phyloP scores from a whole-genome alignment of 2,329 filamentous ascomycete species.

The Aureobasidium zeae region DNA sequence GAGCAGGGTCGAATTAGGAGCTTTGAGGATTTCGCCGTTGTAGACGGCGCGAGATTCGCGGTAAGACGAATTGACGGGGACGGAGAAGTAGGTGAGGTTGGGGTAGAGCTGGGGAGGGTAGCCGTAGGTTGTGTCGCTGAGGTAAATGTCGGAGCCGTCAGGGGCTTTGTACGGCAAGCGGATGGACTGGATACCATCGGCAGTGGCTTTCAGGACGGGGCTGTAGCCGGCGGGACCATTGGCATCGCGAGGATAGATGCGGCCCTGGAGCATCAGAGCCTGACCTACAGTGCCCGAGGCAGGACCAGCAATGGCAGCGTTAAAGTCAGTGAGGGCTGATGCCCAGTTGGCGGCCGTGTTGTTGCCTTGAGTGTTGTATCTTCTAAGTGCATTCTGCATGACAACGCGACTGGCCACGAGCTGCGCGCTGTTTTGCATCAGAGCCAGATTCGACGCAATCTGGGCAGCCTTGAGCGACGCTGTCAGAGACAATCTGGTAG shows the following conservation, averaged over 20 bases:
- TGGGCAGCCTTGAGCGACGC: conserved; percentile 81
- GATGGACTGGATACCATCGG: conserved; percentile 36
- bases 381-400: conserved; percentile 43
- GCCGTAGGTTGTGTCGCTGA: conserved; percentile 55
- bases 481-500: conserved; percentile 57
- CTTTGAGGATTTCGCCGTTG: conserved; percentile 33
- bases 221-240: conserved; percentile 42
- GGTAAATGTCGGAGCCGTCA: conserved; percentile 49
- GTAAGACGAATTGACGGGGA: conserved; percentile 28
- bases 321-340: conserved; percentile 53
- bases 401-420: conserved; percentile 58
- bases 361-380: conserved; percentile 48
- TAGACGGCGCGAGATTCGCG: conserved; percentile 33
- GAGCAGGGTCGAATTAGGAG: conserved; percentile 51
- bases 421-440: conserved; percentile 65
- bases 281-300: conserved; percentile 37
- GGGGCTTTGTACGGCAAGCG: conserved; percentile 51
- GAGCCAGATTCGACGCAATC: conserved; percentile 65
- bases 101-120: conserved; percentile 68
- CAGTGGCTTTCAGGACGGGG: conserved; percentile 57
- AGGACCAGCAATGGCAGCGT: conserved; percentile 55
- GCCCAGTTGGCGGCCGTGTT: conserved; percentile 51
- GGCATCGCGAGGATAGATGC: conserved; percentile 61
- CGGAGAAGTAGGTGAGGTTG: conserved; percentile 57
- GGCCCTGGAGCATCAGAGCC: conserved; percentile 55